Evolutionary conservation across 495 filamentous ascomycete genomes (phyloP).

Genomic region (Penicillium canariense): DNA sequence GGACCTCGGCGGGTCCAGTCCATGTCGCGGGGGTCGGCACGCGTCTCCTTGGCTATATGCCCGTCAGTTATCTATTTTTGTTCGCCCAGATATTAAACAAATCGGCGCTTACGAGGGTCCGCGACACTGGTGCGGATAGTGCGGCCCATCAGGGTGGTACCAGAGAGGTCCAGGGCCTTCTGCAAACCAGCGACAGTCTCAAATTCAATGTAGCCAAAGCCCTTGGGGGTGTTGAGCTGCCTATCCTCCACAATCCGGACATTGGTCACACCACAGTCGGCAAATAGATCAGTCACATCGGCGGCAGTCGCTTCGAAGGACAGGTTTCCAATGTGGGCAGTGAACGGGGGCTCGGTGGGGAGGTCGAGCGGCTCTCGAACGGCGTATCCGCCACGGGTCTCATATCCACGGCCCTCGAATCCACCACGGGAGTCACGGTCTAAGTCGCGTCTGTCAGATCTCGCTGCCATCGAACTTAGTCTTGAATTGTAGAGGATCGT

Average conservation of each 20-base stretch:
- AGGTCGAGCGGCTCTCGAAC: conserved; percentile 80
- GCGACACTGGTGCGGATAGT: conserved; percentile 85
- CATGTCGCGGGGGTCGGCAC: conserved; percentile 39
- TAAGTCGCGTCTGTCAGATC: conserved; percentile 25
- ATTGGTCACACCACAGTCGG: conserved; percentile 76
- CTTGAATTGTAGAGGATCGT: neutral
- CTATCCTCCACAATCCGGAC: conserved; percentile 97
- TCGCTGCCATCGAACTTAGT: neutral
- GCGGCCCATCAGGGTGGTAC: conserved; percentile 76
- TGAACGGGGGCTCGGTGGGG: conserved; percentile 88
- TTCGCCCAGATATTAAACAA: neutral
- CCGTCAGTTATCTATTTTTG: conserved; percentile 27
- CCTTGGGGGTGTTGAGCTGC: conserved; percentile 86
- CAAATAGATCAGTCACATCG: conserved; percentile 82
- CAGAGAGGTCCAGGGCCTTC: conserved; percentile 80
- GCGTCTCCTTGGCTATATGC: conserved; percentile 68
- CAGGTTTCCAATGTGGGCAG: conserved; percentile 93
- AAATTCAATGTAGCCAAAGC: conserved; percentile 97
- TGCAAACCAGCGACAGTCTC: conserved; percentile 83
- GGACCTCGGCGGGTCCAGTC: conserved; percentile 93
- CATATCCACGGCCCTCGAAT: conserved; percentile 7
- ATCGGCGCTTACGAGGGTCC: conserved; percentile 67
- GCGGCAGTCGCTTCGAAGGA: conserved; percentile 84
- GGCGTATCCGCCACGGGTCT: conserved; percentile 55
- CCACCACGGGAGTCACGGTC: conserved; percentile 27